These are phyloP conservation scores for Solanum pimpinellifolium DNA, from an alignment of 257 asterid genomes.

Conservation along the genomic window DNA sequence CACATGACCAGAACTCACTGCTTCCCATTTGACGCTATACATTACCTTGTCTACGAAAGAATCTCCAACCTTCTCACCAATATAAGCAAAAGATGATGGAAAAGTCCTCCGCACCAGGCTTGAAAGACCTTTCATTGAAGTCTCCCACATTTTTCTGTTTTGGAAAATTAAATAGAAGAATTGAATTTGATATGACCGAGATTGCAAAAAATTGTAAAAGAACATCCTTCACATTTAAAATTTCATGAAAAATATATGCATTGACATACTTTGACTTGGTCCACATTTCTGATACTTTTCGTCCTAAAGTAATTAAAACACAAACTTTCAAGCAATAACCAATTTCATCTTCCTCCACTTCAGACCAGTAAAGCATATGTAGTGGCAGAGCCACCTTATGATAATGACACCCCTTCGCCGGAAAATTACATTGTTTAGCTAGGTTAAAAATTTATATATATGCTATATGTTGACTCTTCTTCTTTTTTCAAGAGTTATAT, in stretches of 20 bases:
- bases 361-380: neutral
- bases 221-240: neutral
- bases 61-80: constrained; percentile 77
- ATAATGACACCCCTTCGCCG: neutral
- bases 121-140: constrained; percentile 83
- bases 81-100: constrained; percentile 75
- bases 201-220: neutral
- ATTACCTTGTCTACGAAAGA: constrained; percentile 75
- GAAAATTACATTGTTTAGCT: neutral
- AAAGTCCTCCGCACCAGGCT: constrained; percentile 90
- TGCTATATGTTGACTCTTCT: neutral
- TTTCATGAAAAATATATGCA: neutral
- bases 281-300: neutral
- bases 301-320: neutral
- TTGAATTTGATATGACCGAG: neutral
- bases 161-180: neutral
- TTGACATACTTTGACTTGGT: neutral
- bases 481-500: neutral
- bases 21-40: neutral
- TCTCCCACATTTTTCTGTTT: constrained; percentile 98
- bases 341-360: neutral
- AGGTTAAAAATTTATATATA: neutral
- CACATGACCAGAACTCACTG: neutral
- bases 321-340: neutral
- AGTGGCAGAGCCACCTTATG: neutral